Evolutionary conservation across 768 basidiomycete genomes (phyloP), one percentile per base, ranked within the genome.

Genomic region (Hydnomerulius pinastri): DNA sequence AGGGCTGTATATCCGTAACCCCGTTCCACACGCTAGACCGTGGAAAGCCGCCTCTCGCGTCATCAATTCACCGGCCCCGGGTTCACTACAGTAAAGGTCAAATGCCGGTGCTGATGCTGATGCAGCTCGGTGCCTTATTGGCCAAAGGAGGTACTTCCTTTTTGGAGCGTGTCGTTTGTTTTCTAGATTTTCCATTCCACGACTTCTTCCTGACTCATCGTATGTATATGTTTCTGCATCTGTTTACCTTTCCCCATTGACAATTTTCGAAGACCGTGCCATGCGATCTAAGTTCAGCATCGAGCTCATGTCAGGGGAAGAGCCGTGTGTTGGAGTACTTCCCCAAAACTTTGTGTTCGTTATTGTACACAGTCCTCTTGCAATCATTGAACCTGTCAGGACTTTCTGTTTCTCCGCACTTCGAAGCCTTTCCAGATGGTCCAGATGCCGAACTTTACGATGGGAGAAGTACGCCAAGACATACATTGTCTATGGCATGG

Each of bases 1-100:
- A n/a, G 6, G 18, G 10, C 15, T 35, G 5, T 36, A 45, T 50
- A 18, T 50, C 49, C 49, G 49, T 46, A 46, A 50, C 6, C n/a
- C 33, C 48, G 48, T 36, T 11, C 20, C 33, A 40, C 28, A 18
- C 20, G 15, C 28, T 13, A 20, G 25, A 20, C 18, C 43, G 30
- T 45, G 43, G 33, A 36, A 27, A 37, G 11, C 17, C 23, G 47
- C 17, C n/a, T 3, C n/a, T 35, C 36, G 39, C 33, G 25, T 46
- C 32, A 37, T 48, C 51, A 52, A 47, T 41, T 46, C 27, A 41
- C 21, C 45, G 39, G 20, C 18, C 38, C 45, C 39, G 36, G 12
- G 20, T 35, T 35, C 12, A 12, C 12, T 35, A 35, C 17, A 13
- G 17, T 4, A 13, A 12, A 12, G 33, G 33, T 35, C 12, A 15